These are phyloP conservation scores for Rickenella mellea DNA, from an alignment of 768 basidiomycete genomes.

Conservation along the genomic window DNA sequence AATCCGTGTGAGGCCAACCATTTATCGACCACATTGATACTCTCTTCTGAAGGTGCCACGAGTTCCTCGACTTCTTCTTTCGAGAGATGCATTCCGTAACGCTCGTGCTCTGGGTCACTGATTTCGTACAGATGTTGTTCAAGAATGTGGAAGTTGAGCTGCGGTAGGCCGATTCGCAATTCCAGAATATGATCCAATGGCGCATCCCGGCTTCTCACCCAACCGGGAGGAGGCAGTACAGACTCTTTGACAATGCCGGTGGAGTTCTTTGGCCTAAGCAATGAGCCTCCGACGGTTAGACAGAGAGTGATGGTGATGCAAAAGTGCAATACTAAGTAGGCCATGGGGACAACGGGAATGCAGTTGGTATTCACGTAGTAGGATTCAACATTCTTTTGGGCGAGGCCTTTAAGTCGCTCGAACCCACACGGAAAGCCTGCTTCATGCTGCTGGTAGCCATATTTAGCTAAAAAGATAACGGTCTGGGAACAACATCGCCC, in stretches of 20 bases:
- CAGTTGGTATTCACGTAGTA: no score
- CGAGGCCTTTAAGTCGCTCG: no score
- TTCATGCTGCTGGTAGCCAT: no score
- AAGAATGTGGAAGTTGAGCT: conserved; percentile 13
- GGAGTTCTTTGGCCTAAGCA: conserved; percentile 9
- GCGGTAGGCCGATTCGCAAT: conserved; percentile 29
- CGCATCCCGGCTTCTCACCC: conserved; percentile 34
- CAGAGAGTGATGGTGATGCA: conserved; percentile 11
- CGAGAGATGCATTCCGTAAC: conserved; percentile 35
- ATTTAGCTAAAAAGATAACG: no score
- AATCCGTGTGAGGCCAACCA: conserved; percentile 57
- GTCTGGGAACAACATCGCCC: no score
- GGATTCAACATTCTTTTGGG: no score
- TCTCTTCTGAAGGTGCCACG: conserved; percentile 47
- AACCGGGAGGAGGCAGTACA: conserved; percentile 33
- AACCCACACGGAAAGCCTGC: no score
- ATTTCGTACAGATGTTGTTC: conserved; percentile 14
- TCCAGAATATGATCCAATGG: conserved; percentile 35
- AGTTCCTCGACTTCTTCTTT: conserved; percentile 57
- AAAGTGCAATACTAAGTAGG: background rate
- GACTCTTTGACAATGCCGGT: conserved; percentile 29
- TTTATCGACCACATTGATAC: conserved; percentile 41
- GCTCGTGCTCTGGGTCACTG: conserved; percentile 11
- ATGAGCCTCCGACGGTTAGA: conserved; percentile 13
- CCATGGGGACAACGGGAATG: no score